Evolutionary conservation across 2,329 filamentous ascomycete species (phyloP).

Genomic region (Karstenula rhodostoma): DNA sequence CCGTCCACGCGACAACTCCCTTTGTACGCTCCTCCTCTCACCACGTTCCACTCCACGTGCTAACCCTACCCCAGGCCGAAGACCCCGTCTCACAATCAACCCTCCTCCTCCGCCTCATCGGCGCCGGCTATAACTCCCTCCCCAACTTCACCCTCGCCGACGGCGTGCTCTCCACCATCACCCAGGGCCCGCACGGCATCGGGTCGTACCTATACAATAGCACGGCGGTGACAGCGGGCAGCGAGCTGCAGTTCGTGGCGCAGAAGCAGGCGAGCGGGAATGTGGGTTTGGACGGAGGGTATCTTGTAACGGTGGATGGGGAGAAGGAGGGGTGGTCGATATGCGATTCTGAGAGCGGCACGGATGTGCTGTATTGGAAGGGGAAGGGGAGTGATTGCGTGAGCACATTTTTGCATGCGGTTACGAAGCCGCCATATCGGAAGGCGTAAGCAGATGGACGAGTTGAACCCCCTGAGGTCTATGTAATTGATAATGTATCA

Average conservation of each 20-base stretch:
- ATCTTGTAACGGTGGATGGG: slow-evolving; percentile 49
- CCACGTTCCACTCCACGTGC: neutral
- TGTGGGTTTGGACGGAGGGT: slow-evolving; percentile 46
- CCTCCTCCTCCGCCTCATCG: slow-evolving; percentile 50
- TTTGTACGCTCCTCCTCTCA: slow-evolving; percentile 33
- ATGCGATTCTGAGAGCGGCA: slow-evolving; percentile 43
- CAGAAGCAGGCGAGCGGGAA: slow-evolving; percentile 41
- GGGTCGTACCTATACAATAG: slow-evolving; percentile 43
- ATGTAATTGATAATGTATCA: neutral
- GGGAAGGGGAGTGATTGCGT: slow-evolving; percentile 45
- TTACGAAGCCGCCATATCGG: slow-evolving; percentile 47
- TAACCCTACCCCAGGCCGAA: slow-evolving; percentile 20
- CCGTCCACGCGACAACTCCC: slow-evolving; percentile 50
- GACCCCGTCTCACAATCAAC: slow-evolving; percentile 45
- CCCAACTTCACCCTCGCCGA: slow-evolving; percentile 49
- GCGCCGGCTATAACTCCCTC: slow-evolving; percentile 49
- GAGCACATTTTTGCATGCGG: slow-evolving; percentile 51
- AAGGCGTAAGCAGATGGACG: neutral
- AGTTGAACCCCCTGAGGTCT: neutral
- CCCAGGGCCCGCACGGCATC: slow-evolving; percentile 37
- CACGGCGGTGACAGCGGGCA: slow-evolving; percentile 34
- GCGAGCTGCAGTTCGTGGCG: slow-evolving; percentile 45
- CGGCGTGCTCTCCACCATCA: slow-evolving; percentile 43
- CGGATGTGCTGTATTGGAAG: slow-evolving; percentile 50
- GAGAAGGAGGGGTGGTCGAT: slow-evolving; percentile 50